Evolutionary conservation across 2,329 filamentous ascomycete species (phyloP).

Genomic region (Alternaria sp.): DNA sequence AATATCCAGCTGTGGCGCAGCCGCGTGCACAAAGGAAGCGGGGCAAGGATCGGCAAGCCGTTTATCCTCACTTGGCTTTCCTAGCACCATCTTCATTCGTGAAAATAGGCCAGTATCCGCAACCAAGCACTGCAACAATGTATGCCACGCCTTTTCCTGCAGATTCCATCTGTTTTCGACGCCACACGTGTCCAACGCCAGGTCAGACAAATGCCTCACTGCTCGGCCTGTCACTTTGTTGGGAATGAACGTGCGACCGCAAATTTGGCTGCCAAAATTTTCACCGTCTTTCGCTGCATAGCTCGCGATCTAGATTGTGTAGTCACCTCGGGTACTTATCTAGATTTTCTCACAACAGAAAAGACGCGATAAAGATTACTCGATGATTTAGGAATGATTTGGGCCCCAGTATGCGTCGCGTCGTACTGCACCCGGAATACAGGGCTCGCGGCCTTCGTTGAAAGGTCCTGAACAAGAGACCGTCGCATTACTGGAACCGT

Average conservation of each 20-base stretch:
- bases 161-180: conserved; percentile 3
- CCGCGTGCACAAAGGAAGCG: conserved; percentile 35
- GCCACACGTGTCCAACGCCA: background rate
- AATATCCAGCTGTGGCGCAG: conserved; percentile 38
- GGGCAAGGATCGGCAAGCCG: conserved; percentile 27
- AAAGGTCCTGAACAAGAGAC: background rate
- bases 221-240: background rate
- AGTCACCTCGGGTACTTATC: background rate
- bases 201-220: conserved; percentile 2
- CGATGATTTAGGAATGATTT: background rate
- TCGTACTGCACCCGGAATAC: background rate
- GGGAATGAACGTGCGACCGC: background rate
- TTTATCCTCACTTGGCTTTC: conserved; percentile 20
- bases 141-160: conserved; percentile 15
- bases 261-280: conserved; percentile 4
- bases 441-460: background rate
- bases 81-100: conserved; percentile 25
- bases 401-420: background rate
- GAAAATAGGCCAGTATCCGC: conserved; percentile 9
- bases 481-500: background rate
- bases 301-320: conserved; percentile 1
- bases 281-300: conserved; percentile 1
- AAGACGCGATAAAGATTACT: background rate
- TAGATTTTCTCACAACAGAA: background rate
- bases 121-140: conserved; percentile 22